A percentile compares a stretch with the other conserved stretches of the same genome.
Conservation (phyloP, 345 rosid species). For the Pelargonium nanum region DNA sequence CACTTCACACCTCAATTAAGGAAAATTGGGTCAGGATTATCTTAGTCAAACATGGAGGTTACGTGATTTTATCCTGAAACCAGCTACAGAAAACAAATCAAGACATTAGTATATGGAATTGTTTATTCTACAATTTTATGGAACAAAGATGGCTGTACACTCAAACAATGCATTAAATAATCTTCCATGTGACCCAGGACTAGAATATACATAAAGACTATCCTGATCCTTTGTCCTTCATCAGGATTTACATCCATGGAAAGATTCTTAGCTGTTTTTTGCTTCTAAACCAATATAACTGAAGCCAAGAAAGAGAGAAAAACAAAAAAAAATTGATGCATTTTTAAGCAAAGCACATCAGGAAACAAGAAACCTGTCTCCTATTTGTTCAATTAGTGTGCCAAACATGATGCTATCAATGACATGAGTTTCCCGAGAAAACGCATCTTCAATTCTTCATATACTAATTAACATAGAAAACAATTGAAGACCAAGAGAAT, state of each 20-base stretch:
- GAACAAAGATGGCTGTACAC: constrained; percentile 25
- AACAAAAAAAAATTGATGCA: constrained; percentile 13
- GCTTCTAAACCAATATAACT: neutral
- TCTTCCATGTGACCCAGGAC: constrained; percentile 57
- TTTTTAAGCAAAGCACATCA: constrained; percentile 5
- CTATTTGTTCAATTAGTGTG: neutral
- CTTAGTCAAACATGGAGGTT: constrained; percentile 45
- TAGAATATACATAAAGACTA: constrained; percentile 47
- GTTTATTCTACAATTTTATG: constrained; percentile 25
- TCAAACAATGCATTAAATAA: constrained; percentile 25
- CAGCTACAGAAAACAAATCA: constrained; percentile 36
- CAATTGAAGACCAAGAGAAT: neutral
- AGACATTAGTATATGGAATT: constrained; percentile 28
- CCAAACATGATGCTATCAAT: neutral
- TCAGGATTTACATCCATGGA: constrained; percentile 20
- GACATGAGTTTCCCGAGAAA: neutral
- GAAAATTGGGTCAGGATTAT: constrained; percentile 23
- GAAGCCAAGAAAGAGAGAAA: constrained; percentile 7
- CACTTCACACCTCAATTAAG: constrained; percentile 19
- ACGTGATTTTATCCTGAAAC: constrained; percentile 23
- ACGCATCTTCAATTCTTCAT: neutral
- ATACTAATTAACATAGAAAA: neutral
- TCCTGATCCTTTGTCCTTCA: constrained; percentile 34
- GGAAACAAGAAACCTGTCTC: constrained; percentile 22
- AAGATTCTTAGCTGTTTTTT: neutral